A percentile compares a stretch with the other conserved stretches of the same genome.
These are phyloP conservation scores for Phycomyces nitens DNA, from an alignment of 192 early-diverging fungal genomes.

Conservation along the genomic window DNA sequence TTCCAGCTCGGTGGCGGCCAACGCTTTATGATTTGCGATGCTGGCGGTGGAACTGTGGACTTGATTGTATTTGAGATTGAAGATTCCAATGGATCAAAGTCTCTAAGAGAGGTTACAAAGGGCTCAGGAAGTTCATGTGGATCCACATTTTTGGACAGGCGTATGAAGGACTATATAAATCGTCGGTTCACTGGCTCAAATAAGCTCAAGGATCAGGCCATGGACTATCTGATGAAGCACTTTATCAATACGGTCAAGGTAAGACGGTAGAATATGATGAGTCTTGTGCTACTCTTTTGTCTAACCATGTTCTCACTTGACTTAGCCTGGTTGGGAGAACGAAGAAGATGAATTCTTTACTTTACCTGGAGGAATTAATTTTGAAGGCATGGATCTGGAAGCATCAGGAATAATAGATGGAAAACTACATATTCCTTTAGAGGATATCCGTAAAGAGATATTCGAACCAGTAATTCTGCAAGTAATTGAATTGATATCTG, in stretches of 20 bases:
- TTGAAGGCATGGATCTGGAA: slow-evolving; percentile 32
- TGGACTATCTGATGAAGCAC: slow-evolving; percentile 32
- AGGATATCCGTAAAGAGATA: slow-evolving; percentile 40
- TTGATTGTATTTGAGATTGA: slow-evolving; percentile 48
- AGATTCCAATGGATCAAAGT: slow-evolving; percentile 16
- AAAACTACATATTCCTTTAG: slow-evolving; percentile 33
- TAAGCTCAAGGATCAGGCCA: not conserved
- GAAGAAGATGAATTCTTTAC: slow-evolving; percentile 45
- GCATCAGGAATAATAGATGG: slow-evolving; percentile 41
- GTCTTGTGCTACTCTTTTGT: no score
- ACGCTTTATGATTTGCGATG: slow-evolving; percentile 50
- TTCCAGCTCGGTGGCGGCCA: slow-evolving; percentile 38
- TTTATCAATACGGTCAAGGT: slow-evolving; percentile 22
- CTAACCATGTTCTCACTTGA: slow-evolving; percentile 1
- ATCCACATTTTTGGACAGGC: slow-evolving; percentile 41
- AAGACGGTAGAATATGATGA: no score
- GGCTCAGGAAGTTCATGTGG: slow-evolving; percentile 48
- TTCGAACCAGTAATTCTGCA: slow-evolving; percentile 43
- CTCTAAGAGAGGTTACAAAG: slow-evolving; percentile 45
- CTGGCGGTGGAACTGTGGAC: slow-evolving; percentile 53
- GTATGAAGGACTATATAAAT: slow-evolving; percentile 32
- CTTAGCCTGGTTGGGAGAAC: slow-evolving; percentile 44
- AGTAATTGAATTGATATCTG: slow-evolving; percentile 37
- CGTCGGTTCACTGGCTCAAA: slow-evolving; percentile 35
- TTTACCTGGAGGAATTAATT: slow-evolving; percentile 37